Percentiles rank a stretch among this genome's conserved stretches.
phyloP scores from a whole-genome alignment of 1,284 basidiomycete species.

The Thecaphora thlaspeos region DNA sequence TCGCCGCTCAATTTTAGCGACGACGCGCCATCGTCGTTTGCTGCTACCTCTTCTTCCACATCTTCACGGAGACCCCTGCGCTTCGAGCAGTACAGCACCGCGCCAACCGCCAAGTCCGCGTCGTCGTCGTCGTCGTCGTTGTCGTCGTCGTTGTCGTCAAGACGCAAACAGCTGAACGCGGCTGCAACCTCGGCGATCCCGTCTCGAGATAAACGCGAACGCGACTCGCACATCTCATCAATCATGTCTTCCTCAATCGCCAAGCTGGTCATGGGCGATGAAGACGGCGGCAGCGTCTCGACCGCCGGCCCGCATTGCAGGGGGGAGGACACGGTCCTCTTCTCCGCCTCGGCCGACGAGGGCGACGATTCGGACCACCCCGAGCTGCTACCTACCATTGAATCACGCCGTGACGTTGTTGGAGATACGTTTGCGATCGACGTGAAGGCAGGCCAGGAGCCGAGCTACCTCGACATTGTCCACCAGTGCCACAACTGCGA shows the following conservation, averaged over 20 bases:
- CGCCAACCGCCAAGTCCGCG: conserved; percentile 1
- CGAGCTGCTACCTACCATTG: conserved; percentile 14
- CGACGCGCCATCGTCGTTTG: too few species aligned
- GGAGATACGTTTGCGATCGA: too few species aligned
- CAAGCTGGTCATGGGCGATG: conserved; percentile 24
- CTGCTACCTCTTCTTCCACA: too few species aligned
- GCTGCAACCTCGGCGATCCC: conserved; percentile 24
- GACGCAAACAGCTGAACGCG: too few species aligned
- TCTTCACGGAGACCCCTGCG: too few species aligned
- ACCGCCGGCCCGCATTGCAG: too few species aligned
- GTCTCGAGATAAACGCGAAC: conserved; percentile 20
- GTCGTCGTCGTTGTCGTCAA: too few species aligned
- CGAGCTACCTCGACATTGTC: conserved; percentile 37
- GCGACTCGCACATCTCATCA: conserved; percentile 16
- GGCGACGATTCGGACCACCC: conserved; percentile 15
- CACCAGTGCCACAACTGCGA: conserved; percentile 49
- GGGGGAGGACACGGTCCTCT: conserved; percentile 19
- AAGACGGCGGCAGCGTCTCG: not conserved
- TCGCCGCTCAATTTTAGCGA: too few species aligned
- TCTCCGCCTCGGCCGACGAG: conserved; percentile 21
- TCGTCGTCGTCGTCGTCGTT: not conserved
- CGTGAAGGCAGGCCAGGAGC: not conserved
- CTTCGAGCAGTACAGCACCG: too few species aligned
- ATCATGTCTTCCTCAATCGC: conserved; percentile 25
- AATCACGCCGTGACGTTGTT: conserved; percentile 6